Conservation (phyloP, 192 early-diverging fungal species). For the Mortierella alpina region DNA sequence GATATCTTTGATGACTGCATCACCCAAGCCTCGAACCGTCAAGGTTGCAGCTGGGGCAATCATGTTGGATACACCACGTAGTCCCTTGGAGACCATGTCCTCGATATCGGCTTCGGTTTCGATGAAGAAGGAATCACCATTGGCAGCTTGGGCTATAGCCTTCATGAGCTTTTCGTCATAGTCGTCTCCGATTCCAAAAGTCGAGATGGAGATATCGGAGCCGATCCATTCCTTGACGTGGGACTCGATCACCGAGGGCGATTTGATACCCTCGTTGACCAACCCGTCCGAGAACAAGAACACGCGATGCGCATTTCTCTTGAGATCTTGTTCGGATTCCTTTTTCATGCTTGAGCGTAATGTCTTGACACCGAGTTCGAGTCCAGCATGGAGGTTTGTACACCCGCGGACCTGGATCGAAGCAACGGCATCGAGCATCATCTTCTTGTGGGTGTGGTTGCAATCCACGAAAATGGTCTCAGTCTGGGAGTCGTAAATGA, state of each 20-base stretch:
- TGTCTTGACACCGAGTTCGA: slow-evolving; percentile 28
- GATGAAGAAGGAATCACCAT: slow-evolving; percentile 35
- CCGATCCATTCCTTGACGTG: slow-evolving; percentile 23
- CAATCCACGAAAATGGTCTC: slow-evolving; percentile 38
- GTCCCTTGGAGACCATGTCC: slow-evolving; percentile 37
- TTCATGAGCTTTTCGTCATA: slow-evolving; percentile 46
- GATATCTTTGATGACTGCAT: slow-evolving; percentile 41
- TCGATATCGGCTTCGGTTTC: slow-evolving; percentile 40
- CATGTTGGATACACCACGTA: slow-evolving; percentile 40
- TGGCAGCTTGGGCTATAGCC: slow-evolving; percentile 30
- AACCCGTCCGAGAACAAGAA: slow-evolving; percentile 43
- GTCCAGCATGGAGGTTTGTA: slow-evolving; percentile 26
- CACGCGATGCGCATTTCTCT: slow-evolving; percentile 29
- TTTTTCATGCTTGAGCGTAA: slow-evolving; percentile 29
- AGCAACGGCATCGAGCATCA: slow-evolving; percentile 24
- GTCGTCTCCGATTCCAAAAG: slow-evolving; percentile 42
- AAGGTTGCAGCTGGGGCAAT: slow-evolving; percentile 31
- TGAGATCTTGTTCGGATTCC: slow-evolving; percentile 7
- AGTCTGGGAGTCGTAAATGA: slow-evolving; percentile 15
- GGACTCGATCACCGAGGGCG: slow-evolving; percentile 15
- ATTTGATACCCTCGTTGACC: slow-evolving; percentile 23
- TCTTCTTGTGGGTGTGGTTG: slow-evolving; percentile 27
- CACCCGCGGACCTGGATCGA: slow-evolving; percentile 5
- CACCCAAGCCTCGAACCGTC: slow-evolving; percentile 37
- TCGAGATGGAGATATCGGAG: slow-evolving; percentile 35